A percentile compares a stretch with the other conserved stretches of the same genome.
phyloP scores from a whole-genome alignment of 2,329 filamentous ascomycete species.

The Thielaviopsis musarum region DNA sequence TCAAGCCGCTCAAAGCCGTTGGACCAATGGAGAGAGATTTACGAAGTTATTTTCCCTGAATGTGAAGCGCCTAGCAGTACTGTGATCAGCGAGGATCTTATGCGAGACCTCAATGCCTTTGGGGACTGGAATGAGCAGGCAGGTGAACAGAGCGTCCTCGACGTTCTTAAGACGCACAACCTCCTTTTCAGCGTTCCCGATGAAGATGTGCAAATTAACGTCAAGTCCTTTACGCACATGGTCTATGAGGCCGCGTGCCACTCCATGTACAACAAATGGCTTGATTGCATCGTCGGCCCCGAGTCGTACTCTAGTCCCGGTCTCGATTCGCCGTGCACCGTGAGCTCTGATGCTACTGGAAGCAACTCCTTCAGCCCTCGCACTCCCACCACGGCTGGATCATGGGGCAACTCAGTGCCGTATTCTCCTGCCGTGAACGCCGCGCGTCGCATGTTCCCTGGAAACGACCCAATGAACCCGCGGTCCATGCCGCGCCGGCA shows the following conservation, averaged over 20 bases:
- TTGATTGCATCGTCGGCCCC: neutral
- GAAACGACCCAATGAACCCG: neutral
- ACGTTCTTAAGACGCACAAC: neutral
- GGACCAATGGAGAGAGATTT: conserved; percentile 5
- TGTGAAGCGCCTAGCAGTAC: neutral
- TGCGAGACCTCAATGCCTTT: conserved; percentile 2
- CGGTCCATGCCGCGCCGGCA: conserved; percentile 3
- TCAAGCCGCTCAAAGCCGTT: neutral
- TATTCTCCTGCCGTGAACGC: neutral
- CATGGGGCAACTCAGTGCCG: neutral
- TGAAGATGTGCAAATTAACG: neutral
- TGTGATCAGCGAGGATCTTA: neutral
- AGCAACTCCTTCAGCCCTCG: conserved; percentile 6
- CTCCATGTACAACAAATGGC: conserved; percentile 1
- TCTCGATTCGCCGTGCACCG: conserved; percentile 1
- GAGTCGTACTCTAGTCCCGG: neutral
- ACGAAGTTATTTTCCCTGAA: conserved; percentile 2
- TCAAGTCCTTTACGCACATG: conserved; percentile 1
- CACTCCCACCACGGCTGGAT: conserved; percentile 3
- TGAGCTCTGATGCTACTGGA: neutral
- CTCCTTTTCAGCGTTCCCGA: neutral
- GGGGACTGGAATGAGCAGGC: neutral
- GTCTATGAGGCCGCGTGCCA: conserved; percentile 1
- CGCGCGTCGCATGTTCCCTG: neutral
- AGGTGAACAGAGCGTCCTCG: neutral